These are phyloP conservation scores for Cnidoscolus chayamansa DNA, from an alignment of 441 rosid genomes.

Conservation along the genomic window DNA sequence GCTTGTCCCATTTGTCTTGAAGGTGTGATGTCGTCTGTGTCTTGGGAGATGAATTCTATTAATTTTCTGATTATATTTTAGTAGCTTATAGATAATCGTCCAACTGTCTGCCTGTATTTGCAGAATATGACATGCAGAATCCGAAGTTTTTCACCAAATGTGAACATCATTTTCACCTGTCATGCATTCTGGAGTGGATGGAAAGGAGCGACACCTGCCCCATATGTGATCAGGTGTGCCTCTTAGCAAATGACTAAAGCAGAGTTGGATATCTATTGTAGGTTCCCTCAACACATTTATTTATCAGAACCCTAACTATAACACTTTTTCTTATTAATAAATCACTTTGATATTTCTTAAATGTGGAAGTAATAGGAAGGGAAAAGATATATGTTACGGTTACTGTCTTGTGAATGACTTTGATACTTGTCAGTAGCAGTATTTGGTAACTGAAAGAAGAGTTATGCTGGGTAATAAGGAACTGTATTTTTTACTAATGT, in stretches of 20 bases:
- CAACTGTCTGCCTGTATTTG: conserved; percentile 21
- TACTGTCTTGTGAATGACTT: conserved; percentile 1
- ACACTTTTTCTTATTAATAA: background rate
- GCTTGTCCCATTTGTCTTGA: conserved; percentile 92
- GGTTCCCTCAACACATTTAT: background rate
- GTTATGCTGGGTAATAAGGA: background rate
- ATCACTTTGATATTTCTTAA: background rate
- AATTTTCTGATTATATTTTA: background rate
- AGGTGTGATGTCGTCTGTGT: conserved; percentile 39
- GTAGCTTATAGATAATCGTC: conserved; percentile 18
- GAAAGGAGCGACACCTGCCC: conserved; percentile 97
- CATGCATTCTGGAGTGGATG: conserved; percentile 97
- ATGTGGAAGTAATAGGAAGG: background rate
- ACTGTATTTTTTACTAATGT: background rate
- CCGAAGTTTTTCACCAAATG: conserved; percentile 78
- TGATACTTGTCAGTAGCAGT: background rate
- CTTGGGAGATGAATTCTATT: no score
- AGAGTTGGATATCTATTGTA: background rate
- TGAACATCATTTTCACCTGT: conserved; percentile 90
- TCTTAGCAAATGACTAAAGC: conserved; percentile 11
- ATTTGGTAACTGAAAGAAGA: background rate
- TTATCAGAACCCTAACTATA: background rate
- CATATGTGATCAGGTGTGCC: conserved; percentile 75
- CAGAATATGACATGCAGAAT: conserved; percentile 80
- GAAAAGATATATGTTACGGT: background rate